These are phyloP conservation scores for Debaryomyces robertsiae DNA, from an alignment of 1,139 yeast species.

Conservation along the genomic window DNA sequence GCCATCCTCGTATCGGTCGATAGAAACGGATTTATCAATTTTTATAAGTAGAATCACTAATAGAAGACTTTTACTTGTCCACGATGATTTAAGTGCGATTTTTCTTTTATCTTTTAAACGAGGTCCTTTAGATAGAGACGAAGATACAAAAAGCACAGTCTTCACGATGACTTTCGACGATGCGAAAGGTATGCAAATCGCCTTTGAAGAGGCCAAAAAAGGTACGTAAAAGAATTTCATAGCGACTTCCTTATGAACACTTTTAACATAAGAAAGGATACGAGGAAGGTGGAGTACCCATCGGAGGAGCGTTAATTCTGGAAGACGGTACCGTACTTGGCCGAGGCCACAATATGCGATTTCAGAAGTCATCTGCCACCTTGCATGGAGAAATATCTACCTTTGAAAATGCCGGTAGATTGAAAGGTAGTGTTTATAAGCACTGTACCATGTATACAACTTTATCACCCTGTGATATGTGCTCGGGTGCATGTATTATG, in stretches of 20 bases:
- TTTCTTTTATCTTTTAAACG: no score
- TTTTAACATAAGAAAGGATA: slow-evolving; percentile 42
- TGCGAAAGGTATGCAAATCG: slow-evolving; percentile 63
- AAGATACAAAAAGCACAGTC: background rate
- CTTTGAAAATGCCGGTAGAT: slow-evolving; percentile 86
- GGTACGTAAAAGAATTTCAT: slow-evolving; percentile 38
- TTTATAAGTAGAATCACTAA: slow-evolving; percentile 37
- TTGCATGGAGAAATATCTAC: slow-evolving; percentile 91
- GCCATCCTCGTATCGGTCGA: slow-evolving; percentile 67
- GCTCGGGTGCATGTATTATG: slow-evolving; percentile 88
- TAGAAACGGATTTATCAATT: slow-evolving; percentile 60
- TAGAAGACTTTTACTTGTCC: background rate
- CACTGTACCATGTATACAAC: slow-evolving; percentile 86
- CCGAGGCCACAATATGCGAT: slow-evolving; percentile 84
- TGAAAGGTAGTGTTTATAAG: slow-evolving; percentile 67
- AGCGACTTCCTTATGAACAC: background rate
- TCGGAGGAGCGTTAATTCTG: slow-evolving; percentile 74
- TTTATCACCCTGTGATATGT: slow-evolving; percentile 91
- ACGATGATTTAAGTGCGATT: background rate
- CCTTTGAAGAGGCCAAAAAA: slow-evolving; percentile 69
- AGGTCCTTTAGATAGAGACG: no score
- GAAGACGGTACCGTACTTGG: slow-evolving; percentile 83
- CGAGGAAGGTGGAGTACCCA: slow-evolving; percentile 90
- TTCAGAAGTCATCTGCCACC: slow-evolving; percentile 78
- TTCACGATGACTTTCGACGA: slow-evolving; percentile 58